Evolutionary conservation across 106 monocot species (phyloP).

Genomic region (Platanthera zijinensis): DNA sequence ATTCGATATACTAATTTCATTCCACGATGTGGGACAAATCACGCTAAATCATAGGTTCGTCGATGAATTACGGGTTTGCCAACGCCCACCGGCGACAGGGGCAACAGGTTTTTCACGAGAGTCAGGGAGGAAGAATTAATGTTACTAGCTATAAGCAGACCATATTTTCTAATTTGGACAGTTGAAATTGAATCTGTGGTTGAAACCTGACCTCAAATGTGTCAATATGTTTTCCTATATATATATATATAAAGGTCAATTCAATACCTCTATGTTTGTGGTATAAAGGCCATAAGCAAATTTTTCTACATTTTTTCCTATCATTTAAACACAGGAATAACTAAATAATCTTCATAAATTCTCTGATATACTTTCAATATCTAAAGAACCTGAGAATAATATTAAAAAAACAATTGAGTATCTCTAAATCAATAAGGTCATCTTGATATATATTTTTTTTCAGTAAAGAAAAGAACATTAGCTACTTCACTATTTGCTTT

Average conservation of each 20-base stretch:
- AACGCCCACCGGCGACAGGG: too few relatives aligned
- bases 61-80: too few relatives aligned
- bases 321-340: constrained; percentile 81
- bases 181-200: too few relatives aligned
- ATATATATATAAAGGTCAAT: background rate
- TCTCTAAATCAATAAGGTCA: background rate
- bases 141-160: too few relatives aligned
- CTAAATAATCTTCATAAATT: constrained; percentile 88
- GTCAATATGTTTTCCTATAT: too few relatives aligned
- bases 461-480: background rate
- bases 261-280: constrained; percentile 88
- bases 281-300: constrained; percentile 98
- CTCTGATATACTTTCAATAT: constrained; percentile 86
- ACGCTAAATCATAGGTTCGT: too few relatives aligned
- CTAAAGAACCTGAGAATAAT: constrained; percentile 66
- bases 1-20: too few relatives aligned
- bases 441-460: background rate
- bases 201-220: too few relatives aligned
- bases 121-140: too few relatives aligned
- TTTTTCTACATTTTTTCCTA: constrained; percentile 86
- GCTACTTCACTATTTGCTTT: constrained; percentile 88
- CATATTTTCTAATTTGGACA: too few relatives aligned
- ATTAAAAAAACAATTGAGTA: background rate
- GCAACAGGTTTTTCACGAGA: too few relatives aligned
- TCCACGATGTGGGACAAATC: too few relatives aligned